Base-by-base conservation (phyloP, 2,329 filamentous ascomycete species). In the Trichoderma sp. region DNA sequence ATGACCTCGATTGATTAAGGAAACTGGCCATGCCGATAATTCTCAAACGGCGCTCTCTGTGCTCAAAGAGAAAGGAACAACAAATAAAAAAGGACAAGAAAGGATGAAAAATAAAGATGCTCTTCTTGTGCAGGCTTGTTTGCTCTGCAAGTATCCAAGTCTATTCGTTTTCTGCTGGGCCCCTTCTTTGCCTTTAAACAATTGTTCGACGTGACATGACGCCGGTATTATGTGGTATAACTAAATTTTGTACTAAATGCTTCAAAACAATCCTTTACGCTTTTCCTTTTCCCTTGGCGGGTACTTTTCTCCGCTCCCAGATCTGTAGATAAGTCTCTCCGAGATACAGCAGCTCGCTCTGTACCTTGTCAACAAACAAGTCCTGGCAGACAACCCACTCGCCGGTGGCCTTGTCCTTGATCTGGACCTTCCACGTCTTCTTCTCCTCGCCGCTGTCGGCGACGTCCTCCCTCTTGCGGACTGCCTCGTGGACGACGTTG, bases 301-400 rank as follows among this genome's bases (percentile, higher is more conserved):
- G 77, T 70, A 83, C 84, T 76, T 87, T 90, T 80, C 94, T 87
- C 79, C 91, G 86, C 83, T 98, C 96, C 96, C 96, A 98, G 55
- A 99, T 89, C 87, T 98, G 96, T 69, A 98, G 81, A 83, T 98
- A 98, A 68, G 92, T 92, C 85, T 99, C 96, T 64, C 95, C 93
- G 0, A 96, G 91, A 76, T 97, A 97, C 72, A 99, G 79, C 74
- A 97, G 86, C 83, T 99, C 95, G 71, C 88, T 92, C 80, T 95
- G 91, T 24, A 96, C 91, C 79, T 90, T 90, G 77, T 97, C 92
- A 7, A 99, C 95, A 77, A 91, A 97, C 73, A 99, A 78, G 82
- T 99, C 96, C 82, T 99, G 96, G 68, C 94, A 91, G 69, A 96
- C 91, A 65, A 96, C 88, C 96, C 96, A 99, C 78, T 96, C 91